phyloP scores from a whole-genome alignment of 1,139 yeast genomes.

The Yamadazyma oceani region DNA sequence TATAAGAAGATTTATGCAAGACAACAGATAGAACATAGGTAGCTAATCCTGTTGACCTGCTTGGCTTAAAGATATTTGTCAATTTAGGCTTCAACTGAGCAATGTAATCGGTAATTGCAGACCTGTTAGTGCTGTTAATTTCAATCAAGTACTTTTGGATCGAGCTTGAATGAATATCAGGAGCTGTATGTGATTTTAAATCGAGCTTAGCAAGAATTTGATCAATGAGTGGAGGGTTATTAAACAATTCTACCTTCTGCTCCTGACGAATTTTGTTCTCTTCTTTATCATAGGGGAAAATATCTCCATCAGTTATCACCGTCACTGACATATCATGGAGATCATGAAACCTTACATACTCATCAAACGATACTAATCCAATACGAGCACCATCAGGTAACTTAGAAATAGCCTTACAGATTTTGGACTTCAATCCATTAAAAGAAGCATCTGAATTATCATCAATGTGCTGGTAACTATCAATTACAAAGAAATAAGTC shows the following conservation, averaged over 20 bases:
- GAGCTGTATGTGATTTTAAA: not conserved
- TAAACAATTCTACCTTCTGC: not conserved
- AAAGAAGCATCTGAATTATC: conserved; percentile 19
- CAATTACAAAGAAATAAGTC: conserved; percentile 26
- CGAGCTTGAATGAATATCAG: not conserved
- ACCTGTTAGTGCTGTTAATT: conserved; percentile 4
- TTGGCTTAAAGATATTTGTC: conserved; percentile 29
- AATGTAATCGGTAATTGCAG: conserved; percentile 15
- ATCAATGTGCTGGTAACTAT: conserved; percentile 31
- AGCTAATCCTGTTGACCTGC: conserved; percentile 36
- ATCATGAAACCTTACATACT: conserved; percentile 27
- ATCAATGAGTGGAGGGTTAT: conserved; percentile 9
- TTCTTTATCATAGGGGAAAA: conserved; percentile 4
- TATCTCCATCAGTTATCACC: conserved; percentile 6
- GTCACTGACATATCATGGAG: conserved; percentile 4
- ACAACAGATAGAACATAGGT: conserved; percentile 24
- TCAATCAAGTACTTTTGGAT: conserved; percentile 5
- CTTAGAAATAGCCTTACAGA: conserved; percentile 19
- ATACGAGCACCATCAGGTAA: conserved; percentile 25
- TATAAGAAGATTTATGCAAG: conserved; percentile 20
- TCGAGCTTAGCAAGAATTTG: not conserved
- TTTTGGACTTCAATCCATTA: conserved; percentile 16
- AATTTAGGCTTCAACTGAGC: conserved; percentile 22
- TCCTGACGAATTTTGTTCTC: not conserved
- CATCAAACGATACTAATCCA: conserved; percentile 31